A percentile compares a stretch with the other conserved stretches of the same genome.
Evolutionary conservation across 202 grass and related monocot genomes (phyloP).

Genomic region (Zizania palustris): DNA sequence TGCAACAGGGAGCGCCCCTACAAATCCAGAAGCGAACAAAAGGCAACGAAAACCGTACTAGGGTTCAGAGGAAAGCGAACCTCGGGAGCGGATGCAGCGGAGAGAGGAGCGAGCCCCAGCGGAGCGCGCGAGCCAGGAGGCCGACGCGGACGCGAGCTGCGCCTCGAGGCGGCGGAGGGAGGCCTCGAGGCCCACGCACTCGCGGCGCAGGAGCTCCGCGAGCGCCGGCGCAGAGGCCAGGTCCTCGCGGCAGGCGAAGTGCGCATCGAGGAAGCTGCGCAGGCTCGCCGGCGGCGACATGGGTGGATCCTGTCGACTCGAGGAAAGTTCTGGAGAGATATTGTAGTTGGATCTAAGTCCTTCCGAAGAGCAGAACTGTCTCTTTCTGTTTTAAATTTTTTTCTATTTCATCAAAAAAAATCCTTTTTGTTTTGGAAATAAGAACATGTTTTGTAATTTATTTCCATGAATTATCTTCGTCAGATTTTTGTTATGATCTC

Average conservation of each 20-base stretch:
- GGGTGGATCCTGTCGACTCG: slow-evolving; percentile 1
- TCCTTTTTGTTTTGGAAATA: too few relatives aligned
- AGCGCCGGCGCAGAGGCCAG: slow-evolving; percentile 55
- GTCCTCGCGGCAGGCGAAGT: slow-evolving; percentile 56
- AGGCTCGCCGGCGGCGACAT: slow-evolving; percentile 46
- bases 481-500: slow-evolving; percentile 7
- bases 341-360: too few relatives aligned
- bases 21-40: neutral
- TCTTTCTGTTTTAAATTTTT: too few relatives aligned
- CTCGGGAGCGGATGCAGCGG: slow-evolving; percentile 39
- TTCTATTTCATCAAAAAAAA: too few relatives aligned
- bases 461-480: neutral
- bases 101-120: slow-evolving; percentile 35
- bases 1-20: neutral
- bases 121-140: slow-evolving; percentile 65
- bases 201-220: slow-evolving; percentile 56
- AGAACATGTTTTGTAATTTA: neutral
- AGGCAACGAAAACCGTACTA: slow-evolving; percentile 6
- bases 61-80: slow-evolving; percentile 43
- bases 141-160: slow-evolving; percentile 42
- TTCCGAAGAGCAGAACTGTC: too few relatives aligned
- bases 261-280: slow-evolving; percentile 55
- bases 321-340: neutral
- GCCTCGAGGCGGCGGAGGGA: slow-evolving; percentile 52
- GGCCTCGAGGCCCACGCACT: slow-evolving; percentile 63